Evolutionary conservation across 2,329 filamentous ascomycete species (phyloP).

Genomic region (Trichoderma lentiforme): DNA sequence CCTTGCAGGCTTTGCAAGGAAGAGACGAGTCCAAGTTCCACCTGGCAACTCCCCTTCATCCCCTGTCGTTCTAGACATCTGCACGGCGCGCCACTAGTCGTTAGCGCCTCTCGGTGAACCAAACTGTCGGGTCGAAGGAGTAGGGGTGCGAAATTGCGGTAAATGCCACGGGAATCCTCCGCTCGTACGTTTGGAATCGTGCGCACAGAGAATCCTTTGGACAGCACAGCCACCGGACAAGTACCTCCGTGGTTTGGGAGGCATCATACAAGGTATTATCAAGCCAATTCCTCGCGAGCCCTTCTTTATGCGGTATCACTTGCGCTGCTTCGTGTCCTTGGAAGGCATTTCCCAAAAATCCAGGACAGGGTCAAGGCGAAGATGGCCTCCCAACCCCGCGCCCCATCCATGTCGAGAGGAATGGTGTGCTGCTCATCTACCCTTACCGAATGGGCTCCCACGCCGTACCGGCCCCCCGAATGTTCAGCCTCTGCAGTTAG

Average conservation of each 20-base stretch:
- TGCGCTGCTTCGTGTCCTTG: neutral
- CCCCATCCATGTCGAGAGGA: neutral
- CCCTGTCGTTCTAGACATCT: conserved; percentile 17
- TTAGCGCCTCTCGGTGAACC: conserved; percentile 23
- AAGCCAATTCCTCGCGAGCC: neutral
- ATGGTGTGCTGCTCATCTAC: neutral
- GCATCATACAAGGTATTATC: neutral
- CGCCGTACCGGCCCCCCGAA: neutral
- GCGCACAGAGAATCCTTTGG: neutral
- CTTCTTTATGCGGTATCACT: neutral
- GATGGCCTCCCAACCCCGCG: neutral
- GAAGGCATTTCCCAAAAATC: neutral
- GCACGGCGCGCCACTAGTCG: conserved; percentile 15
- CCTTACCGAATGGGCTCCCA: neutral
- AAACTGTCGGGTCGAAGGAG: conserved; percentile 24
- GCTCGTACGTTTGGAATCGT: neutral
- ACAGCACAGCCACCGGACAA: neutral
- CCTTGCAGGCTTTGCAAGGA: neutral
- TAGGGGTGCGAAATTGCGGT: conserved; percentile 21
- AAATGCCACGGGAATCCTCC: neutral
- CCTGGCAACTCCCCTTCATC: conserved; percentile 11
- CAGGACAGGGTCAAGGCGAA: neutral
- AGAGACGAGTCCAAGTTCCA: conserved; percentile 6
- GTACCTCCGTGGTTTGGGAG: neutral
- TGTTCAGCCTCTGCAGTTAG: neutral